These are phyloP conservation scores for Meyerozyma carpophila DNA, from an alignment of 1,139 yeast species.

Conservation along the genomic window DNA sequence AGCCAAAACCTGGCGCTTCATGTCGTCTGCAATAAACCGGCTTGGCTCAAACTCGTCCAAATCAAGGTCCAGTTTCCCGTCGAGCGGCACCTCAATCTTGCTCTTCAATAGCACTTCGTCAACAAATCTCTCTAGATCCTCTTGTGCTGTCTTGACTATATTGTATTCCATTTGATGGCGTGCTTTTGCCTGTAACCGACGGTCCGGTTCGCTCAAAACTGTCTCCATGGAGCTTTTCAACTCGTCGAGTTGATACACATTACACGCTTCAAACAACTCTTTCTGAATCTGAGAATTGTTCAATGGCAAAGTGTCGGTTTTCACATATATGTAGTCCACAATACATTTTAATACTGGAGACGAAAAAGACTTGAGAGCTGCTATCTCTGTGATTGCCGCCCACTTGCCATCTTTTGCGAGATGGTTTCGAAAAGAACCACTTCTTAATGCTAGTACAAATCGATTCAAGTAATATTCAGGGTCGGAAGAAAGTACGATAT, in stretches of 20 bases:
- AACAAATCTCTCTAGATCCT: constrained; percentile 39
- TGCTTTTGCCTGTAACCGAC: constrained; percentile 30
- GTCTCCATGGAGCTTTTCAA: constrained; percentile 26
- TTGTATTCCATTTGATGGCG: constrained; percentile 40
- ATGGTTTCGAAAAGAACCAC: constrained; percentile 21
- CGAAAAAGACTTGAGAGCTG: constrained; percentile 17
- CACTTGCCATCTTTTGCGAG: constrained; percentile 20
- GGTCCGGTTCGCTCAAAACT: constrained; percentile 9
- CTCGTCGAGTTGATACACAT: constrained; percentile 28
- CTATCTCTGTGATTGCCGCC: constrained; percentile 16
- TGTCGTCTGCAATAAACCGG: constrained; percentile 12
- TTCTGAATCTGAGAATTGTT: constrained; percentile 16
- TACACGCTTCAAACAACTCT: constrained; percentile 27
- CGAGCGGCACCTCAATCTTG: constrained; percentile 7
- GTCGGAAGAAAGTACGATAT: constrained; percentile 24
- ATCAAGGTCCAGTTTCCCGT: constrained; percentile 18
- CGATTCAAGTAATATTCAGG: constrained; percentile 27
- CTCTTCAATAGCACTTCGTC: constrained; percentile 28
- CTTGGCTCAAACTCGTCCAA: constrained; percentile 27
- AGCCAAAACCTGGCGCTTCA: constrained; percentile 15
- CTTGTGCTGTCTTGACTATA: constrained; percentile 44
- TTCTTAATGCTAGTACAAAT: constrained; percentile 37
- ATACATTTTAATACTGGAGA: constrained; percentile 30
- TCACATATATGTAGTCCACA: constrained; percentile 49
- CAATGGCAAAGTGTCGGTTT: constrained; percentile 23